phyloP scores from a whole-genome alignment of 2,329 filamentous ascomycete genomes.

The Xylaria arbuscula region DNA sequence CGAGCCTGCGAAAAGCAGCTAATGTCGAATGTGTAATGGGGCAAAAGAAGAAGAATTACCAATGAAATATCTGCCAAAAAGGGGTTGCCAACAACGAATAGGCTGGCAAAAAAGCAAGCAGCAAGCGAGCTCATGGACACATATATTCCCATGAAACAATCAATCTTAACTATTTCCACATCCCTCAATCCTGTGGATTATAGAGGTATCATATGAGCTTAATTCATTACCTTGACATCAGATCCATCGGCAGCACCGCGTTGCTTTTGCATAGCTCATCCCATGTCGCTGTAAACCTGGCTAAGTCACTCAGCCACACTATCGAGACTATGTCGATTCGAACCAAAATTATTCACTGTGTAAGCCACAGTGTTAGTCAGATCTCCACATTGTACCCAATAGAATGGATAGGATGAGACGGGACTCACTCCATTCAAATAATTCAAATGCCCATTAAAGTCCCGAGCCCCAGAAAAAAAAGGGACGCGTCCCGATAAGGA shows the following conservation, averaged over 20 bases:
- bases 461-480: constrained; percentile 1
- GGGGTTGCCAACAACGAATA: background rate
- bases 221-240: no score
- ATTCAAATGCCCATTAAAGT: background rate
- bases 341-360: background rate
- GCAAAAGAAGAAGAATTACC: background rate
- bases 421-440: constrained; percentile 5
- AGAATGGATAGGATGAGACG: background rate
- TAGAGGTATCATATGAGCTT: no score
- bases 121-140: background rate
- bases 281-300: no score
- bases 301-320: no score
- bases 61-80: background rate
- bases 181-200: no score
- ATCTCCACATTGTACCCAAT: background rate
- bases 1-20: constrained; percentile 13
- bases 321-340: no score
- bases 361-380: background rate
- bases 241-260: no score
- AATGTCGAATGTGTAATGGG: background rate
- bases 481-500: constrained; percentile 10
- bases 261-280: no score
- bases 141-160: background rate
- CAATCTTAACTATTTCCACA: no score
- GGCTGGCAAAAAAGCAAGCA: background rate